These are phyloP conservation scores for Spatholobus suberectus DNA, from an alignment of 306 rosid species.

Conservation along the genomic window DNA sequence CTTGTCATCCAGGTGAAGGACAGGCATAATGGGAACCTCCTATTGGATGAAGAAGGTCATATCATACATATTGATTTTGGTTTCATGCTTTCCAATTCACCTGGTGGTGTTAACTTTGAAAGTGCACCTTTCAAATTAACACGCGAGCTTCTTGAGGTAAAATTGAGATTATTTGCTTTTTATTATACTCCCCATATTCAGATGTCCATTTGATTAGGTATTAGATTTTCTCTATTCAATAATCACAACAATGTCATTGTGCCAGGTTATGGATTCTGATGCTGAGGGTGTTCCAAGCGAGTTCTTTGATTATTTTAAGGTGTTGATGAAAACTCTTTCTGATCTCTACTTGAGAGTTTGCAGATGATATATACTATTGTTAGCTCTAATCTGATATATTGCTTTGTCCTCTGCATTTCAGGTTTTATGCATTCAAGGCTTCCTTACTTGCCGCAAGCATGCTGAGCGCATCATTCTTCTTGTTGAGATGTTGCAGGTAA, in stretches of 20 bases:
- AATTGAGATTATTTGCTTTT: slow-evolving; percentile 32
- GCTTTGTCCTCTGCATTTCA: slow-evolving; percentile 47
- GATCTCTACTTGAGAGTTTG: slow-evolving; percentile 31
- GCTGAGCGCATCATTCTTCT: slow-evolving; percentile 99
- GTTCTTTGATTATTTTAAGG: slow-evolving; percentile 99
- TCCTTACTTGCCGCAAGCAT: slow-evolving; percentile 99
- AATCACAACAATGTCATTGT: slow-evolving; percentile 39
- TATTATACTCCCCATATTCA: slow-evolving; percentile 6
- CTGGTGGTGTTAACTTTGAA: slow-evolving; percentile 99
- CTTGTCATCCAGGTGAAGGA: slow-evolving; percentile 75
- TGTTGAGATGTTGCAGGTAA: slow-evolving; percentile 99
- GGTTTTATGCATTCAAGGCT: slow-evolving; percentile 99
- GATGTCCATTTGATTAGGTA: slow-evolving; percentile 19
- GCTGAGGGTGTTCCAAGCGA: slow-evolving; percentile 99
- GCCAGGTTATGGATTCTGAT: slow-evolving; percentile 99
- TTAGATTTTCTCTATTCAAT: slow-evolving; percentile 18
- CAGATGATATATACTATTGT: slow-evolving; percentile 28
- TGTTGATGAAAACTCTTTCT: slow-evolving; percentile 40
- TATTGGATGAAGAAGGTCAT: slow-evolving; percentile 98
- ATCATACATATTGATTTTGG: slow-evolving; percentile 98
- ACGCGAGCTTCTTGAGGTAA: slow-evolving; percentile 97
- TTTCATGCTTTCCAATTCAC: slow-evolving; percentile 98
- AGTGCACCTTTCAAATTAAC: slow-evolving; percentile 98
- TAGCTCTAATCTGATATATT: slow-evolving; percentile 32
- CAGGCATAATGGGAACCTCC: slow-evolving; percentile 95